A percentile compares a stretch with the other conserved stretches of the same genome.
Conservation (phyloP, 352 stramenopile species). For the Lagenidium giganteum region DNA sequence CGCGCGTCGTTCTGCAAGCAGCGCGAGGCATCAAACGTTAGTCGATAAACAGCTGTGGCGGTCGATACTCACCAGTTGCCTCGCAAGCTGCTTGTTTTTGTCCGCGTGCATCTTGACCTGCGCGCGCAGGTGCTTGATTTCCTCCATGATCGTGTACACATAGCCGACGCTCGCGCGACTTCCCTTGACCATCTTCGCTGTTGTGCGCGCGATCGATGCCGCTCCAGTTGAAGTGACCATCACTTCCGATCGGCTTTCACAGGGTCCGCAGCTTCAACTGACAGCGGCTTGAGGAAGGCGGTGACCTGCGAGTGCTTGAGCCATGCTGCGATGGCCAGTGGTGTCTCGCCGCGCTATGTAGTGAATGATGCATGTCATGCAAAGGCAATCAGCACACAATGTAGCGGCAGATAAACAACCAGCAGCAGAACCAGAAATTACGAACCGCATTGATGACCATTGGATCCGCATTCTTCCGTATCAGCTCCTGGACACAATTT, state of each 20-base stretch:
- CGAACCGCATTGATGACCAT: constrained; percentile 5
- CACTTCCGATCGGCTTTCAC: constrained; percentile 9
- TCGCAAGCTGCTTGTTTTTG: constrained; percentile 61
- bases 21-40: not conserved
- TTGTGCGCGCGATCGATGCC: constrained; percentile 8
- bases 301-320: constrained; percentile 13
- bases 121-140: constrained; percentile 48
- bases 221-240: not conserved
- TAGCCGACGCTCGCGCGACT: constrained; percentile 25
- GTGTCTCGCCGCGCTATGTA: no score
- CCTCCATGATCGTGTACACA: constrained; percentile 56
- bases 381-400: not conserved
- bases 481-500: not conserved
- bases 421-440: not conserved
- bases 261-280: constrained; percentile 18
- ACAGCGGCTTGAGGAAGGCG: constrained; percentile 1
- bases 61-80: constrained; percentile 37
- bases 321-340: not conserved
- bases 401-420: not conserved
- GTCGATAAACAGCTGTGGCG: not conserved
- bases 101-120: constrained; percentile 33
- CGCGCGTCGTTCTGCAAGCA: constrained; percentile 42
- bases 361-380: not conserved
- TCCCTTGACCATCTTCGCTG: not conserved
- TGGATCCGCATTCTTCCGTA: no score